A percentile compares a stretch with the other conserved stretches of the same genome.
Conservation (phyloP, 768 basidiomycete genomes). For the Xerocomus potaroensis region DNA sequence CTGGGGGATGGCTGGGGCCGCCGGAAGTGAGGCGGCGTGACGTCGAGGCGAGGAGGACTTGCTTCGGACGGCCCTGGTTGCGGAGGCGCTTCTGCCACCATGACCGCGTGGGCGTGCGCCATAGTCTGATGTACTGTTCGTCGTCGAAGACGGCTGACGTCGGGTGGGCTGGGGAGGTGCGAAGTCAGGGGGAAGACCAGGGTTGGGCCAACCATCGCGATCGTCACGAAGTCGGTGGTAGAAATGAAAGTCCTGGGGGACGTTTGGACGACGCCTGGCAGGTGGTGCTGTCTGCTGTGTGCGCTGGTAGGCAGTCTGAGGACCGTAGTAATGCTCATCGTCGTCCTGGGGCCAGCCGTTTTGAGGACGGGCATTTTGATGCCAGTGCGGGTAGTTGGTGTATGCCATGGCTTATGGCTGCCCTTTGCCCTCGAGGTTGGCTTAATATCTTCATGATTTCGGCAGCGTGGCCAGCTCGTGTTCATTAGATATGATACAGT, state of each 20-base stretch:
- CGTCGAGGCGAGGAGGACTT: conserved; percentile 21
- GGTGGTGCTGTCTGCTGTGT: conserved; percentile 1
- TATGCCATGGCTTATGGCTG: conserved; percentile 5
- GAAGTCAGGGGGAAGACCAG: conserved; percentile 12
- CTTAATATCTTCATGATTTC: no score
- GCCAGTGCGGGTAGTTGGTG: conserved; percentile 1
- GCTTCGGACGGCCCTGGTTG: conserved; percentile 11
- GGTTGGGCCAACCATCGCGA: conserved; percentile 12
- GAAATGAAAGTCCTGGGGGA: conserved; percentile 10
- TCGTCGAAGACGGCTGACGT: conserved; percentile 18
- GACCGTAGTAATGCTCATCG: conserved; percentile 13
- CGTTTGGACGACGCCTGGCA: conserved; percentile 17
- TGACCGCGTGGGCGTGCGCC: conserved; percentile 12
- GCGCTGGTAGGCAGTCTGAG: conserved; percentile 7
- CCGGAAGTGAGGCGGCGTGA: conserved; percentile 12
- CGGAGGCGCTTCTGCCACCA: conserved; percentile 18
- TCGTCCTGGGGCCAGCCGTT: no score
- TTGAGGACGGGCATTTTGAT: conserved; percentile 2
- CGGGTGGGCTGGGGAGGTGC: conserved; percentile 9
- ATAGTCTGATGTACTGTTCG: conserved; percentile 18
- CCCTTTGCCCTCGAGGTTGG: conserved; percentile 2
- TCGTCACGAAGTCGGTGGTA: conserved; percentile 23
- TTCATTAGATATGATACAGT: background rate
- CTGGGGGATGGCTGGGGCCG: conserved; percentile 14
- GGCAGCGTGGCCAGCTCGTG: conserved; percentile 1